These are phyloP conservation scores for Leptographium flavum DNA, from an alignment of 2,329 filamentous ascomycete genomes.

Conservation along the genomic window DNA sequence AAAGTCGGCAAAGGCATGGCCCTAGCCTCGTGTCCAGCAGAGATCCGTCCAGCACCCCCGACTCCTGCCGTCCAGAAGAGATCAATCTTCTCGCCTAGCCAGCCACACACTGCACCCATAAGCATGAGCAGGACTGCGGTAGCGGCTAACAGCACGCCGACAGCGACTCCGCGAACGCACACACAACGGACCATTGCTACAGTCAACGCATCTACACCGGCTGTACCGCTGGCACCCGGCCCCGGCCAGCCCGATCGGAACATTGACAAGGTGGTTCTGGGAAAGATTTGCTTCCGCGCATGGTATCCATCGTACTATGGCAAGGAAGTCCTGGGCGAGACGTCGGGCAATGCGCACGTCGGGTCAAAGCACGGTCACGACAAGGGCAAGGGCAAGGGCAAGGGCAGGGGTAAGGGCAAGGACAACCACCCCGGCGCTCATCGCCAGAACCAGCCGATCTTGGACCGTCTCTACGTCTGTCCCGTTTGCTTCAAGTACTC, in stretches of 20 bases:
- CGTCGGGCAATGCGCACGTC: slow-evolving; percentile 15
- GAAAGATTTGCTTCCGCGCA: slow-evolving; percentile 68
- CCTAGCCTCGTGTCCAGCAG: too few relatives aligned
- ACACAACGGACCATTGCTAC: not conserved
- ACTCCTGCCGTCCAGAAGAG: not conserved
- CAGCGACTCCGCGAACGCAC: not conserved
- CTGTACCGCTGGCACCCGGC: slow-evolving; percentile 17
- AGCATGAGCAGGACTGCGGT: not conserved
- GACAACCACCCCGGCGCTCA: slow-evolving; percentile 12
- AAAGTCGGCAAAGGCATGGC: too few relatives aligned
- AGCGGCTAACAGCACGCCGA: not conserved
- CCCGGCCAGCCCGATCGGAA: slow-evolving; percentile 48
- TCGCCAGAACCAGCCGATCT: slow-evolving; percentile 24
- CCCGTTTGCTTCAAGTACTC: slow-evolving; percentile 92
- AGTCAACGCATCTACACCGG: not conserved
- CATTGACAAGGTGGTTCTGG: slow-evolving; percentile 75
- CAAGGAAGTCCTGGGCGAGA: slow-evolving; percentile 51
- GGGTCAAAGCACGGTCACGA: not conserved
- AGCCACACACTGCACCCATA: not conserved
- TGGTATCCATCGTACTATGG: slow-evolving; percentile 90
- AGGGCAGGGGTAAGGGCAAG: slow-evolving; percentile 3
- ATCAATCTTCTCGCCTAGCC: not conserved
- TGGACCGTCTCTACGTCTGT: slow-evolving; percentile 71
- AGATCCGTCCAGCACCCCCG: not conserved
- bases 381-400: slow-evolving; percentile 10